Conservation (phyloP, 371 early-diverging fungal genomes). For the Parasitella parasitica region DNA sequence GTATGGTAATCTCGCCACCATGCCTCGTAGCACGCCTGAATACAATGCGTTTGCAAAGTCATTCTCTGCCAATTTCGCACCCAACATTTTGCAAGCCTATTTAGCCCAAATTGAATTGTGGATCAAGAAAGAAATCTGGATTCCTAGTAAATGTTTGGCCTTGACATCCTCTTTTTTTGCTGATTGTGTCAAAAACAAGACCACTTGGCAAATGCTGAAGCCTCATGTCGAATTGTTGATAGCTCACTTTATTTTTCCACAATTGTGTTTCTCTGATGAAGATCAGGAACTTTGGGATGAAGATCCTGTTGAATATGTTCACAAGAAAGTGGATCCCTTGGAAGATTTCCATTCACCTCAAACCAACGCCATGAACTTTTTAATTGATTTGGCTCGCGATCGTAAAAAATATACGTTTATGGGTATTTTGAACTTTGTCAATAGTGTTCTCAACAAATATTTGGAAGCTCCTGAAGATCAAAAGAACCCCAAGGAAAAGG, state of each 20-base stretch:
- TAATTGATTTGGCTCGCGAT: slow-evolving; percentile 73
- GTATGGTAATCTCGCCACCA: slow-evolving; percentile 75
- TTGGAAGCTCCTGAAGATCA: slow-evolving; percentile 62
- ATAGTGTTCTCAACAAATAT: slow-evolving; percentile 62
- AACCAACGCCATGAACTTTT: slow-evolving; percentile 68
- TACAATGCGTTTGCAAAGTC: slow-evolving; percentile 74
- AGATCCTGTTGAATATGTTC: slow-evolving; percentile 91
- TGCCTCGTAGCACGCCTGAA: slow-evolving; percentile 53
- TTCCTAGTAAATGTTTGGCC: slow-evolving; percentile 58
- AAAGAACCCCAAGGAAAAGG: slow-evolving; percentile 75
- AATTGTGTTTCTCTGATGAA: slow-evolving; percentile 76
- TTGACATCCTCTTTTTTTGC: slow-evolving; percentile 55
- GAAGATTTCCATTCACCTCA: slow-evolving; percentile 80
- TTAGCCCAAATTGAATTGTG: slow-evolving; percentile 74
- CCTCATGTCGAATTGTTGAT: slow-evolving; percentile 76
- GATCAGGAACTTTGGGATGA: slow-evolving; percentile 89
- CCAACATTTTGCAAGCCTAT: slow-evolving; percentile 79
- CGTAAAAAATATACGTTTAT: slow-evolving; percentile 79
- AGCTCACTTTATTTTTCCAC: slow-evolving; percentile 86
- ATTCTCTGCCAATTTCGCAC: slow-evolving; percentile 86
- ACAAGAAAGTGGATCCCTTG: slow-evolving; percentile 75
- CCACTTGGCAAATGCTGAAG: slow-evolving; percentile 86
- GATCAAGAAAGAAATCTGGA: slow-evolving; percentile 65
- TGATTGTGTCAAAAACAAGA: slow-evolving; percentile 79
- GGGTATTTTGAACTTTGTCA: slow-evolving; percentile 75